A percentile compares a stretch with the other conserved stretches of the same genome.
phyloP scores from a whole-genome alignment of 345 rosid species.

The rapeseed (Brassica napus) region DNA sequence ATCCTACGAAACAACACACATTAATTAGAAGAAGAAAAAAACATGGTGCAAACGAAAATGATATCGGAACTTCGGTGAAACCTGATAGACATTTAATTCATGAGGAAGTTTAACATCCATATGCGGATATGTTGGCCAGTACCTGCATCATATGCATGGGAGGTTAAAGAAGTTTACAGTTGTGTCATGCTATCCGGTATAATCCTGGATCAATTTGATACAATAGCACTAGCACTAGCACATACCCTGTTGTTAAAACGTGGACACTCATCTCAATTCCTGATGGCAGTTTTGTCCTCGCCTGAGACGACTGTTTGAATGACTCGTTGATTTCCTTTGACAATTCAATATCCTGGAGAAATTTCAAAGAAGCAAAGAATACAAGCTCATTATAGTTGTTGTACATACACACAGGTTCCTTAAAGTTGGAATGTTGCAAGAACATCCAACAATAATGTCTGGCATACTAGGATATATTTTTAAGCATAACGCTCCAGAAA shows the following conservation, averaged over 20 bases:
- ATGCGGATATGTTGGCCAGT: constrained; percentile 99
- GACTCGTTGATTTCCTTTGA: constrained; percentile 98
- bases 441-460: not conserved
- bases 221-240: not conserved
- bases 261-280: constrained; percentile 99
- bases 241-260: constrained; percentile 95
- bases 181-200: not conserved
- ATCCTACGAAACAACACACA: constrained; percentile 54
- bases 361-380: constrained; percentile 9
- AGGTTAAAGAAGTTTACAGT: not conserved
- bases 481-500: not conserved
- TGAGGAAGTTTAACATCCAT: constrained; percentile 99
- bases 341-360: constrained; percentile 86
- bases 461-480: not conserved
- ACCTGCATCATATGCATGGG: constrained; percentile 52
- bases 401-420: constrained; percentile 1
- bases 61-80: constrained; percentile 34
- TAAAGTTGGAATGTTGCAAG: not conserved
- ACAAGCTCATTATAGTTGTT: constrained; percentile 1
- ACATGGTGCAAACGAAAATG: not conserved
- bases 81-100: constrained; percentile 98
- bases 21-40: not conserved
- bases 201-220: not conserved
- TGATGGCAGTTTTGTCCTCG: constrained; percentile 88
- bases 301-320: constrained; percentile 95